phyloP scores from a whole-genome alignment of 169 alveolate species.

The Babesia ovis region DNA sequence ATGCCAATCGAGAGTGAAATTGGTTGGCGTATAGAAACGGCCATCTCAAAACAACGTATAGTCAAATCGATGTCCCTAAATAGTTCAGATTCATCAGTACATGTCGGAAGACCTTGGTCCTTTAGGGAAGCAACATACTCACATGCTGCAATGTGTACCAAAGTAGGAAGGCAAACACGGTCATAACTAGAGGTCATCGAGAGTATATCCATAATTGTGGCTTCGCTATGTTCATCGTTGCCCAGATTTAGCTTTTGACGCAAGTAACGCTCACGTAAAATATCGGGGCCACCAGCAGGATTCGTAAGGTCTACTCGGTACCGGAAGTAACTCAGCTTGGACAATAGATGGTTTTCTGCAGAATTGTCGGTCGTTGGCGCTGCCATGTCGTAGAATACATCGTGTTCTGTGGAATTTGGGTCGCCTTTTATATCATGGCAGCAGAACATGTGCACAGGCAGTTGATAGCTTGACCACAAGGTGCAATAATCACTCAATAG shows the following conservation, averaged over 20 bases:
- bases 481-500: conserved; percentile 14
- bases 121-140: conserved; percentile 6
- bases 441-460: conserved; percentile 21
- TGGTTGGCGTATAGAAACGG: conserved; percentile 10
- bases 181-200: conserved; percentile 19
- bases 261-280: background rate
- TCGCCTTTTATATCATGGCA: conserved; percentile 1
- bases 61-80: conserved; percentile 5
- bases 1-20: conserved; percentile 9
- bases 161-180: background rate
- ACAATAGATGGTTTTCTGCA: background rate
- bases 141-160: conserved; percentile 23
- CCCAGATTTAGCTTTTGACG: background rate
- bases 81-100: background rate
- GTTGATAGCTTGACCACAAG: conserved; percentile 9
- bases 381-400: background rate
- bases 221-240: background rate
- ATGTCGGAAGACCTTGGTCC: background rate
- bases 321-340: background rate
- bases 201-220: background rate
- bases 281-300: background rate
- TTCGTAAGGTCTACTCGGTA: conserved; percentile 19
- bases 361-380: background rate
- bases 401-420: background rate
- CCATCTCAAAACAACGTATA: conserved; percentile 22